Conservation (phyloP, 352 stramenopile genomes). For the Phytophthora melonis region DNA sequence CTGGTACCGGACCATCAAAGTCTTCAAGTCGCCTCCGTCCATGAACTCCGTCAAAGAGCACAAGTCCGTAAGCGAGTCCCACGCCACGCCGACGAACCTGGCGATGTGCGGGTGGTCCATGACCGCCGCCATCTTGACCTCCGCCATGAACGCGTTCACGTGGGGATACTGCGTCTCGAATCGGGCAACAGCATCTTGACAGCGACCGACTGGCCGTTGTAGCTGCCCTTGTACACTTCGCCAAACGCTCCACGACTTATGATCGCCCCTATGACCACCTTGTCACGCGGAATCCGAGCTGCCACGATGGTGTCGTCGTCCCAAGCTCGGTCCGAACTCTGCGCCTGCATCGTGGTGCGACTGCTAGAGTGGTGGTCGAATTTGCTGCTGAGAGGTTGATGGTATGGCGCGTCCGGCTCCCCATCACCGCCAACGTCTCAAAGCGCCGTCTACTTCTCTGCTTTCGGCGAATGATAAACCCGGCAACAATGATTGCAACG, state of each 20-base stretch:
- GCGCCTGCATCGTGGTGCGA: slow-evolving; percentile 9
- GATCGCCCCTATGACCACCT: slow-evolving; percentile 11
- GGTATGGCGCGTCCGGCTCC: slow-evolving; percentile 1
- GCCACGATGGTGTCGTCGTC: slow-evolving; percentile 32
- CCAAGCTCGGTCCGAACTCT: slow-evolving; percentile 25
- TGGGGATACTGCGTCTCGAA: slow-evolving; percentile 20
- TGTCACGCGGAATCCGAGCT: slow-evolving; percentile 24
- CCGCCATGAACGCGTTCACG: slow-evolving; percentile 23
- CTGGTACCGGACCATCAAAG: slow-evolving; percentile 4
- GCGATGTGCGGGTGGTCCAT: slow-evolving; percentile 25
- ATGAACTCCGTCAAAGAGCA: slow-evolving; percentile 28
- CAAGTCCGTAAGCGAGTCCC: slow-evolving; percentile 23
- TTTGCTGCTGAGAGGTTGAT: slow-evolving; percentile 1
- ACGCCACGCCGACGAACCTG: slow-evolving; percentile 20
- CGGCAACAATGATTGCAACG: slow-evolving; percentile 3
- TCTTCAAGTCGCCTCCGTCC: slow-evolving; percentile 26
- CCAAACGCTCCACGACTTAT: slow-evolving; percentile 21
- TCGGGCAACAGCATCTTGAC: slow-evolving; percentile 20
- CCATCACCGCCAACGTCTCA: slow-evolving; percentile 22
- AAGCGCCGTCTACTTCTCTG: slow-evolving; percentile 9
- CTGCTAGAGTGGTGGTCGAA: slow-evolving; percentile 21
- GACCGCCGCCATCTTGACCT: slow-evolving; percentile 22
- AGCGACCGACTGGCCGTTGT: slow-evolving; percentile 14
- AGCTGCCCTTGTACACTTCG: slow-evolving; percentile 23
- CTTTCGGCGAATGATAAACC: slow-evolving; percentile 1